These are phyloP conservation scores for Gnomoniopsis smithogilvyi DNA, from an alignment of 2,329 filamentous ascomycete genomes.

Conservation along the genomic window DNA sequence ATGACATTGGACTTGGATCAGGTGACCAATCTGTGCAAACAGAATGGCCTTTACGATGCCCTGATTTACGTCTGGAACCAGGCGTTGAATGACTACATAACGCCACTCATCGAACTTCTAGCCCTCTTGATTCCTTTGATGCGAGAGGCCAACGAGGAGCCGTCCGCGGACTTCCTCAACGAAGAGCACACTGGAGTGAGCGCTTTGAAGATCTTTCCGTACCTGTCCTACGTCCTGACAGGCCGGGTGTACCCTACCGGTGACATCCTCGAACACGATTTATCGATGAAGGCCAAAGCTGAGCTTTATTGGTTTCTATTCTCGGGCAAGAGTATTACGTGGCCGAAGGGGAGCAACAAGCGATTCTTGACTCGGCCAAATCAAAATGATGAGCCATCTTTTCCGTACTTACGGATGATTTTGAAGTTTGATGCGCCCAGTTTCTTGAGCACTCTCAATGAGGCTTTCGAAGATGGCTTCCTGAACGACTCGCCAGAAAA, in stretches of 20 bases:
- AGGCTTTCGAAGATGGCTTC: constrained; percentile 94
- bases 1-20: constrained; percentile 91
- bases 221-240: constrained; percentile 87
- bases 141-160: constrained; percentile 50
- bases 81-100: constrained; percentile 83
- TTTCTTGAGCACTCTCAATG: constrained; percentile 92
- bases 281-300: constrained; percentile 74
- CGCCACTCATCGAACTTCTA: constrained; percentile 81
- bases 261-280: constrained; percentile 66
- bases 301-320: constrained; percentile 94
- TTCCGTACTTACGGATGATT: constrained; percentile 80
- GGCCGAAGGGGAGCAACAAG: constrained; percentile 65
- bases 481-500: constrained; percentile 76
- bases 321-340: constrained; percentile 72
- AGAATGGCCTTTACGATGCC: constrained; percentile 89
- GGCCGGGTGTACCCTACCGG: constrained; percentile 90
- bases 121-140: constrained; percentile 61
- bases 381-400: constrained; percentile 65
- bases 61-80: constrained; percentile 97
- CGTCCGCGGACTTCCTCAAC: constrained; percentile 52
- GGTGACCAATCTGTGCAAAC: constrained; percentile 84
- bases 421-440: constrained; percentile 87
- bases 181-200: constrained; percentile 63
- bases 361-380: constrained; percentile 59
- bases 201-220: constrained; percentile 90